phyloP scores from a whole-genome alignment of 257 asterid species.

The Lycium ferocissimum region DNA sequence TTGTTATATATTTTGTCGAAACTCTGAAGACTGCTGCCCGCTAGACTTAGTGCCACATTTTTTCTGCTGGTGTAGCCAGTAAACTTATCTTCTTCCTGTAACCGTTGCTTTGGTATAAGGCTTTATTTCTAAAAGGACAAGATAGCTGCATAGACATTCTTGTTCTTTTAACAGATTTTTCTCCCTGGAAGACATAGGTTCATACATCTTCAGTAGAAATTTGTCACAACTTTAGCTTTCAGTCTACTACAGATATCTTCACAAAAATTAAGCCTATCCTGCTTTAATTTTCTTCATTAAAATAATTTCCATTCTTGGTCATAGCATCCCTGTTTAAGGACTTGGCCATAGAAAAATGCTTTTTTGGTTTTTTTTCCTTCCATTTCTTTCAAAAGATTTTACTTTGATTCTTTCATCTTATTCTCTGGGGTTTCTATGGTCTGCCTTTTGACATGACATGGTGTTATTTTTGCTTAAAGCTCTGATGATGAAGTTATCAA shows the following conservation, averaged over 20 bases:
- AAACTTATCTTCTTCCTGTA: conserved; percentile 45
- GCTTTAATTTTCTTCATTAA: not conserved
- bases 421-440: not conserved
- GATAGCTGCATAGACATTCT: not conserved
- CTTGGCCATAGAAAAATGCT: too few species aligned
- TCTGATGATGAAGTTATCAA: conserved; percentile 49
- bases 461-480: not conserved
- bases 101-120: conserved; percentile 22
- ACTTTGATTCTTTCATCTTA: not conserved
- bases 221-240: conserved; percentile 26
- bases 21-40: not conserved
- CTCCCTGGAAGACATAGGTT: conserved; percentile 11
- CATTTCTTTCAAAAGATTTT: not conserved
- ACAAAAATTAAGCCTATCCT: not conserved
- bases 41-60: conserved; percentile 20
- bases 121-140: conserved; percentile 26
- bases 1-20: too few species aligned
- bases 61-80: conserved; percentile 31
- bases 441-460: too few species aligned
- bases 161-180: conserved; percentile 32
- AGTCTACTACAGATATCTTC: not conserved
- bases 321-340: too few species aligned
- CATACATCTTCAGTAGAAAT: conserved; percentile 16
- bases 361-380: too few species aligned
- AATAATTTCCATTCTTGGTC: too few species aligned